These are phyloP conservation scores for Dactylellina haptotyla DNA, from an alignment of 2,329 filamentous ascomycete species.

Conservation along the genomic window DNA sequence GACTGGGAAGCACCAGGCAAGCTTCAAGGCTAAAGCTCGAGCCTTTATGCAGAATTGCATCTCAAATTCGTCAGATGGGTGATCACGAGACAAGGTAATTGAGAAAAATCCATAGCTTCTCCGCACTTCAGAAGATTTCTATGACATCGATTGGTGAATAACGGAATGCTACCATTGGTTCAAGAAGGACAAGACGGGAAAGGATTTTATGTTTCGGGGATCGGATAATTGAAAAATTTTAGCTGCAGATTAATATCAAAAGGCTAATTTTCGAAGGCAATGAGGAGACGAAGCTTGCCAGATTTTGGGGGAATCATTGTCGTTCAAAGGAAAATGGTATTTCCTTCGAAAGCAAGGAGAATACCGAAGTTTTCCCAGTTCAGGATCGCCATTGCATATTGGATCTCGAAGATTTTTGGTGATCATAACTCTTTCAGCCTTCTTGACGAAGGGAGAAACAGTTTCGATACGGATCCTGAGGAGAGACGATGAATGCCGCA, in stretches of 20 bases:
- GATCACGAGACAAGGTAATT: constrained; percentile 52
- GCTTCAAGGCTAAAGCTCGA: constrained; percentile 41
- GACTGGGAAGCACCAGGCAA: background rate
- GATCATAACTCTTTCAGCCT: constrained; percentile 10
- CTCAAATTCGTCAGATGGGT: constrained; percentile 37
- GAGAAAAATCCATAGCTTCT: constrained; percentile 21
- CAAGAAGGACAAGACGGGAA: constrained; percentile 5
- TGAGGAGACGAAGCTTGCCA: constrained; percentile 8
- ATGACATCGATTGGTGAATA: constrained; percentile 51
- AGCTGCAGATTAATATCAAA: constrained; percentile 29
- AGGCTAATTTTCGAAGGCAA: constrained; percentile 33
- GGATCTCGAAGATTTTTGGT: constrained; percentile 24
- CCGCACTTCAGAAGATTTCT: constrained; percentile 33
- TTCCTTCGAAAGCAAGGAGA: constrained; percentile 5
- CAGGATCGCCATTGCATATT: constrained; percentile 21
- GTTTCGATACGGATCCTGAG: background rate
- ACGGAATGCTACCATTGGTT: constrained; percentile 47
- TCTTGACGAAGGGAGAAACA: background rate
- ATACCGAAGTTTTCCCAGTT: constrained; percentile 2
- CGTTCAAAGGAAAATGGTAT: background rate
- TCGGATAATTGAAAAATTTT: constrained; percentile 51
- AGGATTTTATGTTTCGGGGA: constrained; percentile 35
- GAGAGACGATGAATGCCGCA: constrained; percentile 45
- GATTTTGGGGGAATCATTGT: background rate
- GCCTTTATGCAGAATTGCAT: constrained; percentile 33